Base-by-base conservation (phyloP, 2,329 filamentous ascomycete genomes). In the Chaetomiaceae sp. region DNA sequence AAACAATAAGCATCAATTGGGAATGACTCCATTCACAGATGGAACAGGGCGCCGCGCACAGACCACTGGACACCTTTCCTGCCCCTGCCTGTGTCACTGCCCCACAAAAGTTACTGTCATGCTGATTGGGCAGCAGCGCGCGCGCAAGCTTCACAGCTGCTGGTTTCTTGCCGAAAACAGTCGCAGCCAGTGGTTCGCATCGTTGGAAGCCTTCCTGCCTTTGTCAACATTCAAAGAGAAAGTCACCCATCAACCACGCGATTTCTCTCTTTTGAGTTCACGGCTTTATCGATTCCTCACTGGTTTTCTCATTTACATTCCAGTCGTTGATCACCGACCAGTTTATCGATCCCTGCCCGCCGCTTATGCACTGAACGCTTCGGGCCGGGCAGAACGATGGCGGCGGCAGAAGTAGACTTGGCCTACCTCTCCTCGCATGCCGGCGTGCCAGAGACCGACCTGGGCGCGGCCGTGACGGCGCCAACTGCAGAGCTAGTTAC, bases 401-500 rank as follows among this genome's bases (percentile, higher is more conserved):
- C 78, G 71, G 75, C 74, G 64, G 75, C 75, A 58, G 74, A 66
- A 59, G 72, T 90, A 65, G 87, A 92, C 73, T 74, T 85, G 61
- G 80, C 79, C 71, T 90, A 88, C 72, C 73, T 92, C 63, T 84
- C 87, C 68, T 78, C 81, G 68, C 85, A 89, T 65, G 81, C 87
- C 64, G 79, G 81, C 65, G 73, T 91, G 67, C 79, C 86, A 25
- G 79, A 89, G 71, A 73, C 78, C 18, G 82, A 79, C 23, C 67
- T 92, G 44, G 73, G 78, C 43, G 75, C 78, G 21, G 71, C 85
- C 62, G 75, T 84, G 36, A 82, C 85, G 53, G 76, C 80, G 34
- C 88, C 88, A 44, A 96, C 90, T 3, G 74, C 79, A 58, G 89
- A 95, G 11, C 82, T 96, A 23, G 87, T 96, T 59, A 79, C 81